Conservation (phyloP, 2,329 filamentous ascomycete species). For the Neopestalotiopsis sp. region DNA sequence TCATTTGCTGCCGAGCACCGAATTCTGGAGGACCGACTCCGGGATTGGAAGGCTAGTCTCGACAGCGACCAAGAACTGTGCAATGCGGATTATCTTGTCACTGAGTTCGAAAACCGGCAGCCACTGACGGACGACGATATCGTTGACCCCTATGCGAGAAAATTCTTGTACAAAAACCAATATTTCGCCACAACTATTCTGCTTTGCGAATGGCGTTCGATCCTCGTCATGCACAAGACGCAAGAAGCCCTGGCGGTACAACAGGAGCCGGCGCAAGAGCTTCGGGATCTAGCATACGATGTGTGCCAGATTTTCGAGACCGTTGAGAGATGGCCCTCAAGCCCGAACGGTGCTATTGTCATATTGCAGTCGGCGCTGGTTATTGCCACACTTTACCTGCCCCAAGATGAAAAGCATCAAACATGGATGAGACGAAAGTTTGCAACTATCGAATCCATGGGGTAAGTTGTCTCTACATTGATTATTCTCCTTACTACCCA, state of each 20-base stretch:
- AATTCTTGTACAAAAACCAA: slow-evolving; percentile 71
- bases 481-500: slow-evolving; percentile 9
- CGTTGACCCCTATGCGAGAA: slow-evolving; percentile 73
- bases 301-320: slow-evolving; percentile 82
- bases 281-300: slow-evolving; percentile 67
- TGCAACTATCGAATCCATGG: slow-evolving; percentile 76
- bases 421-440: slow-evolving; percentile 84
- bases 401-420: slow-evolving; percentile 71
- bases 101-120: slow-evolving; percentile 61
- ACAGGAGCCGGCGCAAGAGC: slow-evolving; percentile 54
- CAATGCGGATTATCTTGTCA: slow-evolving; percentile 66
- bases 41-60: slow-evolving; percentile 59
- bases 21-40: slow-evolving; percentile 51
- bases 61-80: slow-evolving; percentile 59
- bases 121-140: slow-evolving; percentile 66
- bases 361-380: slow-evolving; percentile 77
- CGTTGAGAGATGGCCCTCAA: slow-evolving; percentile 72
- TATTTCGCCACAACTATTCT: slow-evolving; percentile 78
- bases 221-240: slow-evolving; percentile 80
- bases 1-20: slow-evolving; percentile 69
- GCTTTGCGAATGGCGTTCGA: slow-evolving; percentile 77
- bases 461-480: slow-evolving; percentile 59
- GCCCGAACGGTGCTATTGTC: slow-evolving; percentile 72
- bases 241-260: slow-evolving; percentile 67
- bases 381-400: slow-evolving; percentile 80